Evolutionary conservation across 805 yeast species (phyloP), one percentile per base, ranked within the genome.

Genomic region (Candida nitratophila): DNA sequence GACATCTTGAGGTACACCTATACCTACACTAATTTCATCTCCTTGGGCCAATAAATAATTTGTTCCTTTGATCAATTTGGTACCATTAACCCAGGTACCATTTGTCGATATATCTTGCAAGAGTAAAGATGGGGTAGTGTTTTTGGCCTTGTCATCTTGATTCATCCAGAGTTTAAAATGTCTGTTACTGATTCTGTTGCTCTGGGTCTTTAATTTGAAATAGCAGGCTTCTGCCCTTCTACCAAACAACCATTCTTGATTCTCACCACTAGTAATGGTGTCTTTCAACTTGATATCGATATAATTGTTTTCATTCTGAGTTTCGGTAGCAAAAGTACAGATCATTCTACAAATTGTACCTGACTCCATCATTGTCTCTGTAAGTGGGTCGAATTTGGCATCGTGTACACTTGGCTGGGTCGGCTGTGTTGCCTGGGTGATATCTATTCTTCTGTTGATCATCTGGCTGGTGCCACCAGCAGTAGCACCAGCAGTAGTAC

Each of bases 21-120:
- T 70, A 0, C 98, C 99, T 0, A 93, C 86, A 1, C 90, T 76
- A 33, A 93, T 83, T 57, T 88, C 96, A 63, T 93, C 99, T 5
- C 98, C 98, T 58, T 88, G 96, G 37, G 82, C 80, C 33, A 93
- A 63, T 44, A 91, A 77, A 60, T 86, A 87, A 55, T 87, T 86
- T 40, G 83, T 78, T 19, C 85, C 85, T 56, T 83, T 85, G 21
- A 81, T 86, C 17, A 91, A 63, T 42, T 87, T 71, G 33, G 73
- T 73, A 29, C 82, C 81, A 66, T 91, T 93, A 40, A 91, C 65
- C 70, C 79, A 84, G 0, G 99, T 93, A 8, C 99, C 99, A 65
- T 93, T 93, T 2, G 98, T 91, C 1, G 96, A 85, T 2, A 72
- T 63, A 61, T 90, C 97, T 59, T 76, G 79, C 45, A 81, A 69